Evolutionary conservation across 148 eudicot species (phyloP), one percentile per base, ranked within the genome.

Genomic region (Rhododendron griersonianum): DNA sequence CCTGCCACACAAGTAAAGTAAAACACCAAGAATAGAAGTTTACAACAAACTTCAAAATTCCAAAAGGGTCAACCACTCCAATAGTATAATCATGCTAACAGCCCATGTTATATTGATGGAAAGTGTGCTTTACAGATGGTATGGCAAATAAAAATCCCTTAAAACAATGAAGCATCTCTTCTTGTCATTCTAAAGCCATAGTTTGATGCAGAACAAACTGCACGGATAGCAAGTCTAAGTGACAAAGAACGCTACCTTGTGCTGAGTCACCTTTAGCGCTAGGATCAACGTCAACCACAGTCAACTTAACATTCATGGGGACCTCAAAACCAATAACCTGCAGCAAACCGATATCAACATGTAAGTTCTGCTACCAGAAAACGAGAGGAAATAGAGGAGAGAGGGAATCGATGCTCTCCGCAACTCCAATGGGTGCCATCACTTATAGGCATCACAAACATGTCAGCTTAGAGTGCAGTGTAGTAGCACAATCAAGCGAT

Each of bases 271-370:
- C 98, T 91, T 84, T 94, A 85, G 93, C 33, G 78, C 99, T 98
- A 80, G 99, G 99, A 73, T 94, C 98, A 77, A 94, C 95, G 23
- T 91, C 94, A 86, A 92, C 91, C 84, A 96, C 98, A 35, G 85
- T 90, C 87, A 95, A 91, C 88, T 92, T 95, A 84, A 94, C 94
- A 35, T 89, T 92, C 82, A 90, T 91, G 84, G 99, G 99, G 83
- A 96, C 91, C 87, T 96, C 99, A 89, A 96, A 90, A 89, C 91
- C 99, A 82, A 96, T 96, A 63, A 95, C 89, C 99, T 95, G 90
- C 86, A 92, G 78, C 84, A 30, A 69, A 37, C 37, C 75, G 82
- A 87, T 53, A 44, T 77, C 28, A 89, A 78, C 30, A 83, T 10
- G 33, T 78, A 53, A 23, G 53, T 63, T 14, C 67, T 50, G 21